Percentiles rank a stretch among this genome's conserved stretches.
Conservation (phyloP, 306 rosid genomes). For the Chamaecrista fasciculata region DNA sequence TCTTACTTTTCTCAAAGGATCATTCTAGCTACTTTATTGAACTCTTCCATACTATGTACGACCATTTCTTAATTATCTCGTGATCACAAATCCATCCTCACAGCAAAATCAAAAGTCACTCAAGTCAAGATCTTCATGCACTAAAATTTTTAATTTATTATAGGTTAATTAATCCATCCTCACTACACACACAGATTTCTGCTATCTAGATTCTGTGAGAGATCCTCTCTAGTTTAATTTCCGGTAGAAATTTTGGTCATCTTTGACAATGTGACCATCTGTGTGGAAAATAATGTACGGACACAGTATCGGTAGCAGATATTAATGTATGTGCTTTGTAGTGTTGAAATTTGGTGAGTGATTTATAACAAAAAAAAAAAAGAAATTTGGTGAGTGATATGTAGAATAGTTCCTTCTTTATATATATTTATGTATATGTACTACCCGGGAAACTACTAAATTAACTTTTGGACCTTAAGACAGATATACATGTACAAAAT, state of each 20-base stretch:
- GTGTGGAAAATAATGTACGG: background rate
- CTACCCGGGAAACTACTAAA: slow-evolving; percentile 15
- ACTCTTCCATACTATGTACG: too few relatives aligned
- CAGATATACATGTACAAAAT: background rate
- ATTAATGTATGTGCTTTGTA: background rate
- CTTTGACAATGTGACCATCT: background rate
- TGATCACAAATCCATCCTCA: too few relatives aligned
- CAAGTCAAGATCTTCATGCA: too few relatives aligned
- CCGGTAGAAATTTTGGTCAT: background rate
- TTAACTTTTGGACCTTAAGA: background rate
- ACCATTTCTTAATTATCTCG: too few relatives aligned
- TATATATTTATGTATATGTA: background rate
- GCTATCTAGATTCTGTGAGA: background rate
- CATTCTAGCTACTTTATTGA: too few relatives aligned
- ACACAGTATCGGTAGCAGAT: too few relatives aligned
- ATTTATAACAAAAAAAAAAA: background rate
- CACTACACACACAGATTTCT: too few relatives aligned
- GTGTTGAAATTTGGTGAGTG: background rate
- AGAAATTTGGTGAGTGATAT: background rate
- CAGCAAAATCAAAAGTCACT: too few relatives aligned
- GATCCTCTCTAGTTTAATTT: slow-evolving; percentile 6
- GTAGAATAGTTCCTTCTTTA: background rate
- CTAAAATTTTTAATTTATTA: too few relatives aligned
- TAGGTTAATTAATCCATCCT: too few relatives aligned
- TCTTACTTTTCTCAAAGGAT: too few relatives aligned